Evolutionary conservation across 2,329 filamentous ascomycete species (phyloP).

Genomic region (Colletotrichum truncatum): DNA sequence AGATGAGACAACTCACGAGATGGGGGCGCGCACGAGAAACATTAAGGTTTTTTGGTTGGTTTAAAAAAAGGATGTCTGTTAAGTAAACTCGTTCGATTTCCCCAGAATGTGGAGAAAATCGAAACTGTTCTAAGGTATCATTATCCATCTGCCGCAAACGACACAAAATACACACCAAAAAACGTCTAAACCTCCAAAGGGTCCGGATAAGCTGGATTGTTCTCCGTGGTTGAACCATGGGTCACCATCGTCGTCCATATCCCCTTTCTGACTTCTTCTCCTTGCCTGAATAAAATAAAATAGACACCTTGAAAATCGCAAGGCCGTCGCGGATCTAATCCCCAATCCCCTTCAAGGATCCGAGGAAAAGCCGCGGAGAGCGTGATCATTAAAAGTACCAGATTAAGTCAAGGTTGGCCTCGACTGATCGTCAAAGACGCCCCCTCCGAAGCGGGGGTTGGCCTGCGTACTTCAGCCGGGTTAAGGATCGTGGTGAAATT

Average conservation of each 20-base stretch:
- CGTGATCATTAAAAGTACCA: constrained; percentile 25
- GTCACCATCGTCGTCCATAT: neutral
- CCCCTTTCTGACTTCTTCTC: neutral
- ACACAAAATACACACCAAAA: constrained; percentile 1
- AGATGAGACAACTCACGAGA: neutral
- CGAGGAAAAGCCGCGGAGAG: constrained; percentile 8
- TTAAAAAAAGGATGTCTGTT: constrained; percentile 9
- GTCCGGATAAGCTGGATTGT: neutral
- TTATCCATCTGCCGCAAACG: constrained; percentile 5
- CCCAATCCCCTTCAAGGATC: neutral
- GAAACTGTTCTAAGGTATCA: constrained; percentile 16
- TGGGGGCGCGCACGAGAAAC: neutral
- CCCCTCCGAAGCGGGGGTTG: neutral
- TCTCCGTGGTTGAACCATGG: neutral
- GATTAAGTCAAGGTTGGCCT: constrained; percentile 13
- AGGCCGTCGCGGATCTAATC: constrained; percentile 12
- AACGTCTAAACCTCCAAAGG: neutral
- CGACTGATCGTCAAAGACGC: neutral
- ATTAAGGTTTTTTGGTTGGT: neutral
- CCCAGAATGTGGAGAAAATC: neutral
- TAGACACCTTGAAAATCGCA: neutral
- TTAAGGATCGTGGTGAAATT: constrained; percentile 19
- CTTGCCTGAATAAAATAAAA: constrained; percentile 5
- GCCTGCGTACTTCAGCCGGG: constrained; percentile 11
- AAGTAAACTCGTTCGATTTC: neutral